phyloP scores from a whole-genome alignment of 73 alveolate species.

The Effrenium voratum region DNA sequence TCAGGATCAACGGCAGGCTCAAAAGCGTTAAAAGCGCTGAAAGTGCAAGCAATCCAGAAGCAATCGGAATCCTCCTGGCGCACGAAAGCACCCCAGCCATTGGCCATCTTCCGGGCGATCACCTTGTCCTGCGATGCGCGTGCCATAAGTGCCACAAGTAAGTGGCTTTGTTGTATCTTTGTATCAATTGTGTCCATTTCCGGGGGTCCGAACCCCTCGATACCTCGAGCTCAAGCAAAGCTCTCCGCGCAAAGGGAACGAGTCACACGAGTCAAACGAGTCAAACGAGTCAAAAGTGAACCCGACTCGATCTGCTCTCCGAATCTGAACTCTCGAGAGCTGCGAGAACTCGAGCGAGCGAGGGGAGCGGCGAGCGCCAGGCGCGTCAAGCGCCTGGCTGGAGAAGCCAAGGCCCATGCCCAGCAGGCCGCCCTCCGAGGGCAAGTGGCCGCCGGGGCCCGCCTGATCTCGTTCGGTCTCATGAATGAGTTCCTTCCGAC shows the following conservation, averaged over 20 bases:
- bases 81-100: constrained; percentile 41
- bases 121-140: constrained; percentile 1
- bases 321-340: too few species aligned
- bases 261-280: neutral
- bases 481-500: neutral
- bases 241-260: neutral
- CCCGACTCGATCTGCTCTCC: neutral
- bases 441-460: constrained; percentile 70
- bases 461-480: neutral
- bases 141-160: too few species aligned
- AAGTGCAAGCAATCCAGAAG: neutral
- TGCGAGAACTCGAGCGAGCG: too few species aligned
- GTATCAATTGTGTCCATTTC: neutral
- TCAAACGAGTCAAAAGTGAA: neutral
- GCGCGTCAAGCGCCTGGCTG: too few species aligned
- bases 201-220: neutral
- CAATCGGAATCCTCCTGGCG: constrained; percentile 19
- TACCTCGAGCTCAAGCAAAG: neutral
- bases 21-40: neutral
- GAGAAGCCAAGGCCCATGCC: constrained; percentile 44
- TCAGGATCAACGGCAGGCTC: neutral
- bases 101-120: constrained; percentile 46
- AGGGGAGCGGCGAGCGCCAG: too few species aligned
- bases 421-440: constrained; percentile 40
- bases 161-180: too few species aligned